Evolutionary conservation across 78 protist genomes (phyloP), one percentile per base, ranked within the genome.

Genomic region (Diacronema lutheri): DNA sequence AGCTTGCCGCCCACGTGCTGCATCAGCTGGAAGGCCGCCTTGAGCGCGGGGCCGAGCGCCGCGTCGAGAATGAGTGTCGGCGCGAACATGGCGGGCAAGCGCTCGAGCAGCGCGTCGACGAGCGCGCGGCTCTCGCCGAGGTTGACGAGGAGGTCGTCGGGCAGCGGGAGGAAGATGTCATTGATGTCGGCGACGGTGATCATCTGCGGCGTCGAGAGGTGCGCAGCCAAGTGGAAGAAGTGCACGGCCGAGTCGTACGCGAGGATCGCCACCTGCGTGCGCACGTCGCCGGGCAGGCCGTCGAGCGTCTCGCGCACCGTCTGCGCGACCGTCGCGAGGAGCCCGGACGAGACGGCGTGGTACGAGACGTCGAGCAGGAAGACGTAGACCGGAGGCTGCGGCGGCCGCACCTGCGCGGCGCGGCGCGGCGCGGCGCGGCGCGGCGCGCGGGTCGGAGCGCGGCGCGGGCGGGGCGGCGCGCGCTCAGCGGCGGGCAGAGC

Each of bases 361-460:
- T 50, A 87, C 10, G 86, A 66, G 60, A 93, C 95, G 41, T 93
- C 95, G 46, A 93, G 74, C 44, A 64, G 35, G 81, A 90, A 93
- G 29, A 93, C 57, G 76, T 16, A 88, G 23, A 68, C 29, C 6
- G 92, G 90, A 16, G 91, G 88, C 84, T 86, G 86, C 26, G 92
- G 93, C 13, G 87, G 89, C 21, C 93, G 91, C 21, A 25, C 74
- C n/a, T n/a, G n/a, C n/a, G n/a, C n/a, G n/a, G n/a, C n/a, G n/a
- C n/a, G n/a, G n/a, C n/a, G n/a, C n/a, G n/a, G n/a, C n/a, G n/a
- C 73, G n/a, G n/a, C n/a, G n/a, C n/a, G n/a, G n/a, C n/a, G n/a
- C n/a, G n/a, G n/a, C n/a, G n/a, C n/a, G n/a, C n/a, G n/a, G n/a
- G n/a, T n/a, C n/a, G n/a, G n/a, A n/a, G n/a, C n/a, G n/a, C n/a